Percentiles rank a stretch among this genome's conserved stretches.
phyloP scores from a whole-genome alignment of 805 yeast genomes.

The Maudiozyma bulderi region DNA sequence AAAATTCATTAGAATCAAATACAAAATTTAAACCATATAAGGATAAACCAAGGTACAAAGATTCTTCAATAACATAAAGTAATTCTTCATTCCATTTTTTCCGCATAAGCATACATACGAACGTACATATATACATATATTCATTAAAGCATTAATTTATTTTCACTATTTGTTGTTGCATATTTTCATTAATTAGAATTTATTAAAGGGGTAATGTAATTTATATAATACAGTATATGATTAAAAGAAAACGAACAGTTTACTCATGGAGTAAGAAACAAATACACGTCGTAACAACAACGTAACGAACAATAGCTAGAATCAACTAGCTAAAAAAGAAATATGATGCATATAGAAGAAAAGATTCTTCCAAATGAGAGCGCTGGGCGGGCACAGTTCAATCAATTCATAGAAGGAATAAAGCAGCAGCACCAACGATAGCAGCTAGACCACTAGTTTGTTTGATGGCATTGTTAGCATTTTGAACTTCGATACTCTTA shows the following conservation, averaged over 20 bases:
- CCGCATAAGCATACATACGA: neutral
- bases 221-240: too few species aligned
- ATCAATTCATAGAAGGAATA: slow-evolving; percentile 2
- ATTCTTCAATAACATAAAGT: slow-evolving; percentile 2
- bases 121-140: neutral
- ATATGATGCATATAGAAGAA: neutral
- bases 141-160: neutral
- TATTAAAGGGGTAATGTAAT: too few species aligned
- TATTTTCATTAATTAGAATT: too few species aligned
- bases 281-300: too few species aligned
- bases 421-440: slow-evolving; percentile 7
- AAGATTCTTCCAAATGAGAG: neutral
- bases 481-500: slow-evolving; percentile 5
- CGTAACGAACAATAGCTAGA: too few species aligned
- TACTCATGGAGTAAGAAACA: too few species aligned
- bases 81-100: neutral
- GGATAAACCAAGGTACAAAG: slow-evolving; percentile 19
- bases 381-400: neutral
- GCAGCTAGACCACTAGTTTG: slow-evolving; percentile 7
- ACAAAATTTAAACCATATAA: neutral
- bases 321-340: neutral
- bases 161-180: too few species aligned
- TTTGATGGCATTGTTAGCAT: slow-evolving; percentile 8
- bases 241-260: too few species aligned
- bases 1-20: slow-evolving; percentile 27